These are phyloP conservation scores for Psilocybe sp. DNA, from an alignment of 768 basidiomycete species.

Conservation along the genomic window DNA sequence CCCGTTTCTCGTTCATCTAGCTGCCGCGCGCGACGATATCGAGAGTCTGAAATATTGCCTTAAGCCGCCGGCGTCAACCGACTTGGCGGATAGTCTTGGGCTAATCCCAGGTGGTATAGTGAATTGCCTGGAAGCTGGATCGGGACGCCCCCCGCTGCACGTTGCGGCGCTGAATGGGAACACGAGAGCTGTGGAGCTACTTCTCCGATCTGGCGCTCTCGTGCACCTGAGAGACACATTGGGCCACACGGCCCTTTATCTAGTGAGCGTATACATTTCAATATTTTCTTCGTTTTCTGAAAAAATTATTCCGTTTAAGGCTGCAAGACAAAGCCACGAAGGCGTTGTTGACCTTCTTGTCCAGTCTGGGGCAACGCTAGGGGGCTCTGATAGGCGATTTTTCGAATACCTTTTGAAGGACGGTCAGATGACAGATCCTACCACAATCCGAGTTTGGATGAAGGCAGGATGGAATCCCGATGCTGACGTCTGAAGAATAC, in stretches of 20 bases:
- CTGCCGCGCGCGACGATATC: slow-evolving; percentile 67
- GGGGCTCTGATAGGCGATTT: slow-evolving; percentile 66
- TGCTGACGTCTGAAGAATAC: background rate
- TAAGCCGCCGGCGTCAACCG: slow-evolving; percentile 24
- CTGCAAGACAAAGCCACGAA: slow-evolving; percentile 69
- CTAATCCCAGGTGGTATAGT: slow-evolving; percentile 66
- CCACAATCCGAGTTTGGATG: slow-evolving; percentile 48
- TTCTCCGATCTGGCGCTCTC: slow-evolving; percentile 73
- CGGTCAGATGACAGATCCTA: slow-evolving; percentile 39
- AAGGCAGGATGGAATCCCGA: slow-evolving; percentile 44
- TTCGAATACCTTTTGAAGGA: slow-evolving; percentile 42
- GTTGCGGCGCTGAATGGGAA: slow-evolving; percentile 73
- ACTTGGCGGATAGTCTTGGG: slow-evolving; percentile 27
- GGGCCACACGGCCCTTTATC: slow-evolving; percentile 83
- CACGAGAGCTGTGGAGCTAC: slow-evolving; percentile 34
- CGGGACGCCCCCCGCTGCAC: slow-evolving; percentile 76
- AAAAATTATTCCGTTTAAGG: slow-evolving; percentile 36
- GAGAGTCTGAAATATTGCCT: slow-evolving; percentile 64
- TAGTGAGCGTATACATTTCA: slow-evolving; percentile 43
- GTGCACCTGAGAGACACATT: slow-evolving; percentile 79
- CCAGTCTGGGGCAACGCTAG: slow-evolving; percentile 71
- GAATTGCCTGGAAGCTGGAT: slow-evolving; percentile 68
- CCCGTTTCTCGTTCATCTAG: slow-evolving; percentile 78
- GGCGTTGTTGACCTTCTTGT: slow-evolving; percentile 61
- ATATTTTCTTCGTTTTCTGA: background rate